Percentiles rank a stretch among this genome's conserved stretches.
Conservation (phyloP, 768 basidiomycete species). For the Pulveroboletus sp. region DNA sequence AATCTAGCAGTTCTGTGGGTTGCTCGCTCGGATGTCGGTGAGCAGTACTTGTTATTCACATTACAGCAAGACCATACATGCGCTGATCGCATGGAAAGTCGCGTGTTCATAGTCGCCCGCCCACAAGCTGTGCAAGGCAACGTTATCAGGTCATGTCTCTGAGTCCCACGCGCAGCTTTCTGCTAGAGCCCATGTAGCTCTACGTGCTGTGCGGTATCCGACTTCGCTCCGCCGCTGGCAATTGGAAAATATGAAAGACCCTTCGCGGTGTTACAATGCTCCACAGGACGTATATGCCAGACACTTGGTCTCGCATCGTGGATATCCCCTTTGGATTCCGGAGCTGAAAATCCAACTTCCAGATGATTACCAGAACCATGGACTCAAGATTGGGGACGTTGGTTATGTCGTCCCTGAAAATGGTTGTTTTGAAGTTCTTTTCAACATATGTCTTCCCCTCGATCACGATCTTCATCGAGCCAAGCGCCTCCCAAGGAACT, state of each 20-base stretch:
- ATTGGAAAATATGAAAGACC: background rate
- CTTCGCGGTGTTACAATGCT: background rate
- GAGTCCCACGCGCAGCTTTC: no score
- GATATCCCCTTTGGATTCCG: background rate
- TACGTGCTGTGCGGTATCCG: no score
- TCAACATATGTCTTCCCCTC: background rate
- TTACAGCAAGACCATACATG: no score
- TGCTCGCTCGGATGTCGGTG: no score
- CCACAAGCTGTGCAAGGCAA: no score
- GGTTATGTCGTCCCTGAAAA: background rate
- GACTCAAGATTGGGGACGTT: background rate
- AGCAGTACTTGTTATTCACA: no score
- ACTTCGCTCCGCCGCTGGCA: no score
- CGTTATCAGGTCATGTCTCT: no score
- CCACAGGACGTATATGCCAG: background rate
- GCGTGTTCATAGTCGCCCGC: no score
- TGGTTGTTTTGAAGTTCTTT: background rate
- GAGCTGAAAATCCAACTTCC: background rate
- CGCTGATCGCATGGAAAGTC: no score
- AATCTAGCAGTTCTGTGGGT: no score
- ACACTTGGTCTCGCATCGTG: background rate
- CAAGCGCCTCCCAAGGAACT: background rate
- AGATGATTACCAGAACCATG: background rate
- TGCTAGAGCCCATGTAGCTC: no score
- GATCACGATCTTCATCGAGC: background rate